Conservation (phyloP, 805 yeast genomes). For the Starmera amethionina region DNA sequence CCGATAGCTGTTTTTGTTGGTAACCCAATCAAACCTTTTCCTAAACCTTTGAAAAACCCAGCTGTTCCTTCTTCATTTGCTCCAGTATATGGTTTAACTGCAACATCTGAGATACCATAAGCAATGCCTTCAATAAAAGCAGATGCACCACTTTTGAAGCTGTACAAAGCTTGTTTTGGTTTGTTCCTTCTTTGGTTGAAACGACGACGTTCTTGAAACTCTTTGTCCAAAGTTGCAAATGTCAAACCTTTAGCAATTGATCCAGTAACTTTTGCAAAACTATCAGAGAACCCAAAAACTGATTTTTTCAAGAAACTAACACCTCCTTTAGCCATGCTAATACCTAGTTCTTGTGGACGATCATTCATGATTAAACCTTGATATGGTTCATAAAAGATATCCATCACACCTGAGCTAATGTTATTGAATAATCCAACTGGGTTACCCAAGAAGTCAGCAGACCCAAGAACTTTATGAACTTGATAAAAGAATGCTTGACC, state of each 20-base stretch:
- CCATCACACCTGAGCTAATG: conserved; percentile 90
- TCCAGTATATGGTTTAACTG: conserved; percentile 84
- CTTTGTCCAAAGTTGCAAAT: conserved; percentile 78
- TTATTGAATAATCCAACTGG: conserved; percentile 96
- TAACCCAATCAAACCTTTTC: conserved; percentile 88
- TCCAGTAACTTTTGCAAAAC: conserved; percentile 87
- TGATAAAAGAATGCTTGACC: conserved; percentile 89
- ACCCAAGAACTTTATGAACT: conserved; percentile 84
- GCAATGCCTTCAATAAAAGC: conserved; percentile 81
- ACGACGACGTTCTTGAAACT: conserved; percentile 76
- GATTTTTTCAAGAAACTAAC: conserved; percentile 89
- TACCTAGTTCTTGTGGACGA: conserved; percentile 91
- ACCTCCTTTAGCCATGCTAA: conserved; percentile 94
- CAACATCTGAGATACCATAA: conserved; percentile 85
- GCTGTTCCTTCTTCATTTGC: conserved; percentile 81
- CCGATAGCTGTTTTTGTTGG: conserved; percentile 98
- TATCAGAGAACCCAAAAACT: conserved; percentile 89
- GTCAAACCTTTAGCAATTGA: conserved; percentile 91
- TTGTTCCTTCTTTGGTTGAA: conserved; percentile 65
- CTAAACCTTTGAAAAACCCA: conserved; percentile 90
- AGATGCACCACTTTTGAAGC: conserved; percentile 77
- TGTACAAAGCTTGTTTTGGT: conserved; percentile 79
- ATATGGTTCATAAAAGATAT: conserved; percentile 94
- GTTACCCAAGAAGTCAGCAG: conserved; percentile 93
- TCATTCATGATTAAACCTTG: conserved; percentile 92